phyloP scores from a whole-genome alignment of 2,329 filamentous ascomycete species.

The Parafenestella ontariensis region DNA sequence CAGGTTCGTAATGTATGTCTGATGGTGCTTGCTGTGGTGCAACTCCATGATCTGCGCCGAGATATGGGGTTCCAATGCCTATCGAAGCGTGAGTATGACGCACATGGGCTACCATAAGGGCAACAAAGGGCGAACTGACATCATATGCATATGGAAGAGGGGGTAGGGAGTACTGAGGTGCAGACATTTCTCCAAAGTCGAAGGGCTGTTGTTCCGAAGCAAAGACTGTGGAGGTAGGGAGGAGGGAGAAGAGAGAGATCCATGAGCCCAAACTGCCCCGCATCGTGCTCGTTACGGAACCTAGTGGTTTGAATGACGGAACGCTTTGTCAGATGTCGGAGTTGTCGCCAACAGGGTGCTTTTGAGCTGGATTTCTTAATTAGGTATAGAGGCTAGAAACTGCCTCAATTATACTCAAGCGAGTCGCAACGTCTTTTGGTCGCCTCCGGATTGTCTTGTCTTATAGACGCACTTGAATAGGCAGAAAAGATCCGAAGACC shows the following conservation, averaged over 20 bases:
- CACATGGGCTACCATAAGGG: background rate
- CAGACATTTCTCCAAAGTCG: slow-evolving; percentile 46
- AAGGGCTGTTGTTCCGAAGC: slow-evolving; percentile 45
- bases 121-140: slow-evolving; percentile 57
- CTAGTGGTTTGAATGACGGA: slow-evolving; percentile 7
- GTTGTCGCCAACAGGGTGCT: slow-evolving; percentile 42
- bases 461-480: background rate
- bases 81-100: slow-evolving; percentile 14
- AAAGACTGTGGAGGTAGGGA: slow-evolving; percentile 14
- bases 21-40: slow-evolving; percentile 80
- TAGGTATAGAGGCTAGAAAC: slow-evolving; percentile 25
- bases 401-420: slow-evolving; percentile 41
- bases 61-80: slow-evolving; percentile 77
- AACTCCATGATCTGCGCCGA: slow-evolving; percentile 81
- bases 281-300: slow-evolving; percentile 30
- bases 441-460: background rate
- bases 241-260: slow-evolving; percentile 21
- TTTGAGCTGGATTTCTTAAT: slow-evolving; percentile 17
- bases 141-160: slow-evolving; percentile 73
- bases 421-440: background rate
- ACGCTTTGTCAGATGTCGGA: slow-evolving; percentile 23
- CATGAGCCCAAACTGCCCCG: slow-evolving; percentile 23
- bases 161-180: slow-evolving; percentile 65
- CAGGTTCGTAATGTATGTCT: slow-evolving; percentile 78
- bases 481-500: background rate